These are phyloP conservation scores for Sarocladiaceae sp. DNA, from an alignment of 2,329 filamentous ascomycete species.

Conservation along the genomic window DNA sequence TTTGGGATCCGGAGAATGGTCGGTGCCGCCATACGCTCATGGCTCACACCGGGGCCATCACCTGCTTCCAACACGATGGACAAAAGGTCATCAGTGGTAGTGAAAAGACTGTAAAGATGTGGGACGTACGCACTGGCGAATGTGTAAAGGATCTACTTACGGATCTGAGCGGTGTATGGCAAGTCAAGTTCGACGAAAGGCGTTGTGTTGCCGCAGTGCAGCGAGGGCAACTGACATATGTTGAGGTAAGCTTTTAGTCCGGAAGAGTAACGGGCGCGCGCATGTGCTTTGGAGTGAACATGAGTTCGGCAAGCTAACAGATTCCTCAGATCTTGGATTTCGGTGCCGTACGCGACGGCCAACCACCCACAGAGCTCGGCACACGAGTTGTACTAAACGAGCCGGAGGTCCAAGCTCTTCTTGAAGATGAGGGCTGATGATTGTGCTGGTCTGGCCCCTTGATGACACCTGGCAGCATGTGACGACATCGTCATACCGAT, in stretches of 20 bases:
- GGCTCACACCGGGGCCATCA: constrained; percentile 95
- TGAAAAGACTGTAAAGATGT: constrained; percentile 96
- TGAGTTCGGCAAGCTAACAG: constrained; percentile 24
- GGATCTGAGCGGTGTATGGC: constrained; percentile 95
- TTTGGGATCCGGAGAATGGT: constrained; percentile 94
- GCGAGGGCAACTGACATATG: constrained; percentile 85
- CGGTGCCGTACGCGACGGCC: constrained; percentile 85
- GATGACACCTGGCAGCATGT: too few species aligned
- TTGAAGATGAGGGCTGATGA: constrained; percentile 38
- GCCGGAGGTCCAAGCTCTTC: constrained; percentile 46
- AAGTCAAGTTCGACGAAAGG: constrained; percentile 95
- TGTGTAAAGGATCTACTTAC: constrained; percentile 91
- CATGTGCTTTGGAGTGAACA: background rate
- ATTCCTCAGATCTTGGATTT: constrained; percentile 83
- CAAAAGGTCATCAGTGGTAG: constrained; percentile 96
- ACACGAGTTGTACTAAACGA: constrained; percentile 68
- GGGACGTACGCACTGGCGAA: constrained; percentile 89
- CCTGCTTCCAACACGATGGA: constrained; percentile 96
- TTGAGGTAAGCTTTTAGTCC: constrained; percentile 65
- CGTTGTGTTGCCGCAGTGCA: constrained; percentile 96
- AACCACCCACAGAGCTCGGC: constrained; percentile 71
- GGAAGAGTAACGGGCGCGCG: too few species aligned
- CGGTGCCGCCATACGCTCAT: constrained; percentile 86
- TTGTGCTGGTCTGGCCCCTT: background rate
- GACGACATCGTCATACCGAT: too few species aligned